phyloP scores from a whole-genome alignment of 805 yeast genomes.

The Candida piceae region DNA sequence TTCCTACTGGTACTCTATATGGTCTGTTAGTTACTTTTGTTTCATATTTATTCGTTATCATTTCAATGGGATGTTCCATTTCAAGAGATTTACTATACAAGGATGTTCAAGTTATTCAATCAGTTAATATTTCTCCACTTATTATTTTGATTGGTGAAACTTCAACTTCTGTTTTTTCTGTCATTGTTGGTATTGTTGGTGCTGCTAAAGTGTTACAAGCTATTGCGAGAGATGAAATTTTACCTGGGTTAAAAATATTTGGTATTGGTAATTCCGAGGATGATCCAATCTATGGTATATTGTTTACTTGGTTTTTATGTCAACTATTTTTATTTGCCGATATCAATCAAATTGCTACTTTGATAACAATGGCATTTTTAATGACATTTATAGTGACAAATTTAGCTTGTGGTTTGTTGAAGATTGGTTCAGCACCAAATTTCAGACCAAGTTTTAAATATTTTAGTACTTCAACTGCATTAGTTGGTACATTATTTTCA shows the following conservation, averaged over 20 bases:
- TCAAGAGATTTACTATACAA: constrained; percentile 72
- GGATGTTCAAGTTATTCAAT: constrained; percentile 83
- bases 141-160: constrained; percentile 84
- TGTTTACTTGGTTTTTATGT: constrained; percentile 75
- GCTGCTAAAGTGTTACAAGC: constrained; percentile 91
- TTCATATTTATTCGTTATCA: constrained; percentile 73
- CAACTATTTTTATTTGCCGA: constrained; percentile 86
- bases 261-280: constrained; percentile 42
- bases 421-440: constrained; percentile 94
- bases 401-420: constrained; percentile 84
- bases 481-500: constrained; percentile 64
- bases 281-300: constrained; percentile 62
- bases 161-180: constrained; percentile 86
- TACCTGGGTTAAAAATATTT: constrained; percentile 73
- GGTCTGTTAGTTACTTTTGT: constrained; percentile 76
- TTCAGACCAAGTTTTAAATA: constrained; percentile 93
- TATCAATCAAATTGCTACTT: constrained; percentile 88
- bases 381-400: constrained; percentile 96
- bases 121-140: constrained; percentile 63
- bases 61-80: constrained; percentile 72
- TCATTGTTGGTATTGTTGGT: constrained; percentile 93
- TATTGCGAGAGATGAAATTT: constrained; percentile 77
- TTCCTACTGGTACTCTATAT: constrained; percentile 89
- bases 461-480: constrained; percentile 79
- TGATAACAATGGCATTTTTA: constrained; percentile 94